Evolutionary conservation across 1,139 yeast genomes (phyloP), one percentile per base, ranked within the genome.

Genomic region (Groenewaldozyma sp.): DNA sequence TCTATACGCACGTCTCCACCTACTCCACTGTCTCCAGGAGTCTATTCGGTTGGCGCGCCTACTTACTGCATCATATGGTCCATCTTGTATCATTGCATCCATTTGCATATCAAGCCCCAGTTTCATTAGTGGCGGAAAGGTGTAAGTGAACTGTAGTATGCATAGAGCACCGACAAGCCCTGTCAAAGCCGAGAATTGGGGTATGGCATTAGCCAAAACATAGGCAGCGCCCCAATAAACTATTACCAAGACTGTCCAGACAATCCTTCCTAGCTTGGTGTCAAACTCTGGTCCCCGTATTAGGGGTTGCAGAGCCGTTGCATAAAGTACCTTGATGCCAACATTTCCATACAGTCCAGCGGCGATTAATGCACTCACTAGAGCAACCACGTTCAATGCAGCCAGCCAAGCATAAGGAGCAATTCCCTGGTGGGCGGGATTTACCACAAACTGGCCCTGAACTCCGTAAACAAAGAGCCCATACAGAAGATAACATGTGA

Each of bases 141-240:
- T 67, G 52, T 68, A 68, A 24, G 71, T 60, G 55, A 68, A 68
- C 50, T 68, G 70, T 42, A 68, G 54, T 38, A 67, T 65, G 47
- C 72, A 67, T 44, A 66, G 64, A 9, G 77, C 73, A 41, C 76
- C 77, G 10, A 74, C 71, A 45, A 73, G 60, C 24, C 71, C 56
- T 19, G 71, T 67, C 50, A 73, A 59, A 3, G 71, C 55, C 28
- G 64, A 65, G 54, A 73, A 68, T 46, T 71, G 72, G 29, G 77
- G 78, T 42, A 73, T 71, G 46, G 74, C 75, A 42, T 74, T 68
- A 31, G 76, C 77, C 48, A 73, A 50, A 21, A 66, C 53, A 46
- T 59, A 68, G 3, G 71, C 70, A 28, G 66, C 37, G 6, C 60
- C 65, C 71, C 71, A 68, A 55, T 67, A 68, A 20, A 60, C 42